A percentile compares a stretch with the other conserved stretches of the same genome.
Conservation (phyloP, 2,329 filamentous ascomycete genomes). For the Coniochaeta prunicola region DNA sequence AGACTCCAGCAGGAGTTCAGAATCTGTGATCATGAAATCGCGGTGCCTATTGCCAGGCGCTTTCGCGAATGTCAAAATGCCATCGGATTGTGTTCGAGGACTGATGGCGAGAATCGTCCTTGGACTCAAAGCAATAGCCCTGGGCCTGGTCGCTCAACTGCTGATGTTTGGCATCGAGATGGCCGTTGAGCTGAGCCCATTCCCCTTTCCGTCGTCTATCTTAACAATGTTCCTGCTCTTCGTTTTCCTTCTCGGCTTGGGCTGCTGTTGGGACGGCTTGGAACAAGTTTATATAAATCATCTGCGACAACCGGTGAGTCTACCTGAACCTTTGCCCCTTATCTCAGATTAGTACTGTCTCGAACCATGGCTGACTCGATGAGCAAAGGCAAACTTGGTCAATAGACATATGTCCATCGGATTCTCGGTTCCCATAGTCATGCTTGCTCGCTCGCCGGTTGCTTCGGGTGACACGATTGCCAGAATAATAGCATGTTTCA, state of each 20-base stretch:
- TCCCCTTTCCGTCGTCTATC: slow-evolving; percentile 36
- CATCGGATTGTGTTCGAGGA: not conserved
- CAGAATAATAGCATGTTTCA: slow-evolving; percentile 34
- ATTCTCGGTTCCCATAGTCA: slow-evolving; percentile 42
- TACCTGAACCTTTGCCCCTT: not conserved
- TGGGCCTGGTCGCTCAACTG: slow-evolving; percentile 29
- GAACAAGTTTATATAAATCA: slow-evolving; percentile 18
- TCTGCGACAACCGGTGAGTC: slow-evolving; percentile 11
- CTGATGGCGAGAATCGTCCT: not conserved
- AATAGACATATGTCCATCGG: slow-evolving; percentile 44
- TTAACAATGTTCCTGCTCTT: slow-evolving; percentile 32
- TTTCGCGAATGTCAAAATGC: not conserved
- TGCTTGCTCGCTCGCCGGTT: slow-evolving; percentile 29
- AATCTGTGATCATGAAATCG: not conserved
- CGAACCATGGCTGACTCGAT: slow-evolving; percentile 1
- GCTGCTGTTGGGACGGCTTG: slow-evolving; percentile 8
- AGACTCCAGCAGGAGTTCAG: not conserved
- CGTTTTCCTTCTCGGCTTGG: slow-evolving; percentile 1
- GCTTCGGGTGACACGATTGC: slow-evolving; percentile 26
- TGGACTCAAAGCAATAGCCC: not conserved
- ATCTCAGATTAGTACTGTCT: not conserved
- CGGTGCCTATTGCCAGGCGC: not conserved
- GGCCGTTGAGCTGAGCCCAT: not conserved
- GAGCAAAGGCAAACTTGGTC: slow-evolving; percentile 37
- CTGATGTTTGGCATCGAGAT: slow-evolving; percentile 35